phyloP scores from a whole-genome alignment of 2,329 filamentous ascomycete genomes.

The Orbilia ellipsospora region DNA sequence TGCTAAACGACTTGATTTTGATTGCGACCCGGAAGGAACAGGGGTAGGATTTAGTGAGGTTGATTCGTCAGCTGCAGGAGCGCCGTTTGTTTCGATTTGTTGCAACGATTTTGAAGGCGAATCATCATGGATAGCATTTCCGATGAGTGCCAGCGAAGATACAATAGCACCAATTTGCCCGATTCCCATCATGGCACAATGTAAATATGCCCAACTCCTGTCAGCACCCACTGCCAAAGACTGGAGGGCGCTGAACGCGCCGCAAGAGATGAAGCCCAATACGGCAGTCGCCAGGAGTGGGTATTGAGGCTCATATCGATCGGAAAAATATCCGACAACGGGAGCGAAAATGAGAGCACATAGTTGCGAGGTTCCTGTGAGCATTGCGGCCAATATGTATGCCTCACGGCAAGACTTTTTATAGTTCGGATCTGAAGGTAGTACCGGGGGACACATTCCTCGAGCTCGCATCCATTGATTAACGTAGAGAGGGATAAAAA shows the following conservation, averaged over 20 bases:
- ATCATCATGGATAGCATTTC: conserved; percentile 74
- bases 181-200: conserved; percentile 79
- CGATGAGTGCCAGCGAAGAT: conserved; percentile 88
- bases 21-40: conserved; percentile 59
- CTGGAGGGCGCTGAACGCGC: conserved; percentile 76
- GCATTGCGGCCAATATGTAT: conserved; percentile 79
- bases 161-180: conserved; percentile 97
- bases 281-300: conserved; percentile 78
- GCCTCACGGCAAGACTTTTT: conserved; percentile 86
- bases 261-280: conserved; percentile 81
- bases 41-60: conserved; percentile 34
- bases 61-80: conserved; percentile 39
- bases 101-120: conserved; percentile 17
- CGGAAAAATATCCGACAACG: conserved; percentile 85
- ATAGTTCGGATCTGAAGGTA: conserved; percentile 74
- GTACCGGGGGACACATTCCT: conserved; percentile 78
- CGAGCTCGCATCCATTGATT: conserved; percentile 88
- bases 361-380: conserved; percentile 90
- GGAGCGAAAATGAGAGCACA: conserved; percentile 86
- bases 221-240: conserved; percentile 72
- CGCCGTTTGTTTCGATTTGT: conserved; percentile 56
- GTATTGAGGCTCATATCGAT: conserved; percentile 69
- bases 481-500: conserved; percentile 92
- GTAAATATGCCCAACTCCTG: conserved; percentile 76
- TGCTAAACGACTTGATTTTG: conserved; percentile 63